These are phyloP conservation scores for Nicotiana otophora DNA, from an alignment of 257 asterid species.

Conservation along the genomic window DNA sequence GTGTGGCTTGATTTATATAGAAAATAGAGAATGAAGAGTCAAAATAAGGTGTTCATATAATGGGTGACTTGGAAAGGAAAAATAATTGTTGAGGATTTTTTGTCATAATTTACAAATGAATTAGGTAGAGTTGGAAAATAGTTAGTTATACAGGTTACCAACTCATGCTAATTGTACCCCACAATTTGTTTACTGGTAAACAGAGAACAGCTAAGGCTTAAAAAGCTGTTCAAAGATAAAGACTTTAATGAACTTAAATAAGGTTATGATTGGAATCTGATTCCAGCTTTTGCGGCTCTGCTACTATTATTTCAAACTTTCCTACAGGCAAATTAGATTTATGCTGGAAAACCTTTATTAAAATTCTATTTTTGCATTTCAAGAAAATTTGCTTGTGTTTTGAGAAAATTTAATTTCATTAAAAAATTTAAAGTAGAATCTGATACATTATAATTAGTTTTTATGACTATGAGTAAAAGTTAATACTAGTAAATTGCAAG, in stretches of 20 bases:
- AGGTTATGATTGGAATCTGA: neutral
- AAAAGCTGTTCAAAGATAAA: neutral
- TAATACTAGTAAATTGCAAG: too few species aligned
- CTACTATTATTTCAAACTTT: too few species aligned
- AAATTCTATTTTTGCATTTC: neutral
- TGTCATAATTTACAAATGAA: neutral
- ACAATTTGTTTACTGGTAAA: neutral
- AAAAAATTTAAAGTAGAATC: too few species aligned
- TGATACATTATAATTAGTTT: too few species aligned
- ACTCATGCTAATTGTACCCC: neutral
- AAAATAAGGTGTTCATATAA: neutral
- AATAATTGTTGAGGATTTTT: neutral
- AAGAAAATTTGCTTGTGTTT: neutral
- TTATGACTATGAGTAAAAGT: too few species aligned
- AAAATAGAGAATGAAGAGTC: neutral
- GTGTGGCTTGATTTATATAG: too few species aligned
- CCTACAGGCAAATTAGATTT: too few species aligned
- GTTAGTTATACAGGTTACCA: neutral
- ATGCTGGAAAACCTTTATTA: too few species aligned
- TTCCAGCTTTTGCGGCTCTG: neutral
- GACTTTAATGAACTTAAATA: neutral
- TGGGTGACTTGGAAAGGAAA: neutral
- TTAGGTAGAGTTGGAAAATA: neutral
- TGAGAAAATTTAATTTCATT: too few species aligned
- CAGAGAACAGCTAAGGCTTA: neutral